Evolutionary conservation across 768 basidiomycete genomes (phyloP), one percentile per base, ranked within the genome.

Genomic region (Cystobasidium ongulense): DNA sequence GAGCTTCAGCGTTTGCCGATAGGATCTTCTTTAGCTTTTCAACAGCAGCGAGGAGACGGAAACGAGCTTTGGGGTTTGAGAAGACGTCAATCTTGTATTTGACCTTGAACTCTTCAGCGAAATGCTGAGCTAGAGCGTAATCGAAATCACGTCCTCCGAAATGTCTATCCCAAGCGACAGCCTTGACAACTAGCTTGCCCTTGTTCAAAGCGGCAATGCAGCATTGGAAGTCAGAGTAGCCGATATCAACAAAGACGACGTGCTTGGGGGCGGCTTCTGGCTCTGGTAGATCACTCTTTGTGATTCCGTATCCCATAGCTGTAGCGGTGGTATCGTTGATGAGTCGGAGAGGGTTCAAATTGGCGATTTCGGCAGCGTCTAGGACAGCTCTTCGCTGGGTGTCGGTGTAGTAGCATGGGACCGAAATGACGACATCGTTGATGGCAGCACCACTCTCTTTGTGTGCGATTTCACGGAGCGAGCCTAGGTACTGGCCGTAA

Each of bases 61-160:
- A 98, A 59, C 84, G 85, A 36, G 93, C 96, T 82, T 97, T 97
- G 77, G 92, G 90, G 82, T 85, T 92, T 76, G 86, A 86, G 79
- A 92, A 81, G 78, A 98, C 93, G 81, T 98, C 94, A 80, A 98
- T 92, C 83, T 93, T 96, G 87, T 98, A 97, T 81, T 96, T 97
- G n/a, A 82, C 81, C 83, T 92, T 89, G 88, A 98, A 97, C 82
- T 97, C 90, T 33, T 86, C 82, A 10, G 94, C 86, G 80, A 98
- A 98, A 84, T 98, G 87, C 77, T 87, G 81, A 43, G 96, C 86
- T 78, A 99, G 88, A 21, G 89, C 92, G 79, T 87, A 88, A 84
- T 99, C 96, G 82, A 99, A 89, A 82, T 98, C 92, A 67, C 94
- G 91, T 39, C 96, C 95, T 79, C 96, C 95, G 76, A 98, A 87